Base-by-base conservation (phyloP, 495 filamentous ascomycete species). In the Chaetomium cochliodes region DNA sequence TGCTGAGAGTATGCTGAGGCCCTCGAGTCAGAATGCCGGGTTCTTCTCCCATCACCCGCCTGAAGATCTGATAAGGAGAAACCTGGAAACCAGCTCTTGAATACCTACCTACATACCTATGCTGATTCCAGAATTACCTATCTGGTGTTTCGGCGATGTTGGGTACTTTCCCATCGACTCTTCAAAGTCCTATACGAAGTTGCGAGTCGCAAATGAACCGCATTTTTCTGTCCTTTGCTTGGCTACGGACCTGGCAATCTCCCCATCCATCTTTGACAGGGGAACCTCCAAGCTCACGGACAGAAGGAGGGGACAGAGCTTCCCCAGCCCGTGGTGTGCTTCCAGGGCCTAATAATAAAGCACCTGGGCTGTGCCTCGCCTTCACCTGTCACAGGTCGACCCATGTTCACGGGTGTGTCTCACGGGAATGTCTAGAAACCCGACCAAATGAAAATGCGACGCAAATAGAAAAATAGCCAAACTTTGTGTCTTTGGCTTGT, bases 201-300 rank as follows among this genome's bases (percentile, higher is more conserved):
- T 2, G 3, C 42, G 4, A 5, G 42, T n/a, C 8, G 3, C 42
- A 18, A 18, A 46, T n/a, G 4, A 13, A 13, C 15, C 11, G 2
- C 51, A n/a, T 33, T 26, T 56, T 9, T 41, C 25, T 2, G 11
- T 41, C 30, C 20, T 22, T 58, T 20, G 44, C 18, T 47, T 47
- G 44, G 62, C 28, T 49, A 47, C 28, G 41, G 46, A 39, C 28
- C 51, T 28, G 23, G 55, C 47, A 65, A 65, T 65, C 54, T 65
- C 63, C 62, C 62, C 46, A 60, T 46, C 33, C 20, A 47, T 44
- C 23, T 46, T 60, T 60, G 63, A 54, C 63, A 59, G 46, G 46
- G 42, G 41, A 41, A 64, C 41, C 41, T 44, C 39, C 33, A 26
- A 3, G 5, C 51, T 16, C 11, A 16, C 51, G 23, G 26, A 33